These are phyloP conservation scores for Cercospora citrullina DNA, from an alignment of 2,329 filamentous ascomycete genomes.

Conservation along the genomic window DNA sequence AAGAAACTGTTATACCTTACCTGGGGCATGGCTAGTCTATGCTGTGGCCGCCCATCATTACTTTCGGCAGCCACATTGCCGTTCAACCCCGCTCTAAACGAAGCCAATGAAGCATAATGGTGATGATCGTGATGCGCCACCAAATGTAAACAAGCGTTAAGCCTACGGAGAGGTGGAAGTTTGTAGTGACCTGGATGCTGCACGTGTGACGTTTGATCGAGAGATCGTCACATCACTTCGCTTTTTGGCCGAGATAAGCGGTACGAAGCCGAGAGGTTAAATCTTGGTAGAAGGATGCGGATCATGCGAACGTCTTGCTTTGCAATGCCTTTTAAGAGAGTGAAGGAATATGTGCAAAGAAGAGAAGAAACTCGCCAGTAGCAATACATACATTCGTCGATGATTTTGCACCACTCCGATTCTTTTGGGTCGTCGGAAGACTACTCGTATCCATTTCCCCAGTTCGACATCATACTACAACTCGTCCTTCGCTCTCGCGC, in stretches of 20 bases:
- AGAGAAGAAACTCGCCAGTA: not conserved
- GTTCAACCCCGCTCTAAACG: conserved; percentile 10
- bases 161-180: conserved; percentile 5
- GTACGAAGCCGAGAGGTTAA: conserved; percentile 1
- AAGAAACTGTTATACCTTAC: not conserved
- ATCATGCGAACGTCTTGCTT: not conserved
- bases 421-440: too few relatives aligned
- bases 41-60: not conserved
- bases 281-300: not conserved
- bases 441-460: not conserved
- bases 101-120: conserved; percentile 1
- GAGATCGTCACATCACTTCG: not conserved
- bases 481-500: conserved; percentile 15
- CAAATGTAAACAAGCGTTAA: conserved; percentile 1
- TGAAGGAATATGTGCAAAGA: not conserved
- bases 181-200: conserved; percentile 8
- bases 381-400: not conserved
- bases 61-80: conserved; percentile 2
- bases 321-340: not conserved
- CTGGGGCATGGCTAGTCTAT: conserved; percentile 8
- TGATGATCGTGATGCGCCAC: not conserved
- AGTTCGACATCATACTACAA: conserved; percentile 5
- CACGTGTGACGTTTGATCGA: conserved; percentile 11
- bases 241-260: not conserved
- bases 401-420: not conserved